A percentile compares a stretch with the other conserved stretches of the same genome.
These are phyloP conservation scores for Neurospora sp. DNA, from an alignment of 495 filamentous ascomycete species.

Conservation along the genomic window DNA sequence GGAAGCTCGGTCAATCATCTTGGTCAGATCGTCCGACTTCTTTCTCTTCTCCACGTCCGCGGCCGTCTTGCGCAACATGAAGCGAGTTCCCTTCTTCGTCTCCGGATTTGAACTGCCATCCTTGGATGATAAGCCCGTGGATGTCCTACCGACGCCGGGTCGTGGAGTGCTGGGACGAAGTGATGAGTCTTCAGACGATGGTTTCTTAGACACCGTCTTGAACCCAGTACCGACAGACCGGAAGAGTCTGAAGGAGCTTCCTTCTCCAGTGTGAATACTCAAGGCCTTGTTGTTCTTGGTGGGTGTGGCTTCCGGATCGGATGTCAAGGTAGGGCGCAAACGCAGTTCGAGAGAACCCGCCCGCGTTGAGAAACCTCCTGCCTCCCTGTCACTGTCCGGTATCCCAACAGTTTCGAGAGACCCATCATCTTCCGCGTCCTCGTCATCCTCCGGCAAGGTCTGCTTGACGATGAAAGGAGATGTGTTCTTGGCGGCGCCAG, in stretches of 20 bases:
- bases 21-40: slow-evolving; percentile 82
- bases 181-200: slow-evolving; percentile 49
- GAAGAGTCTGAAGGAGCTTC: slow-evolving; percentile 45
- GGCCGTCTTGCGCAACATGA: slow-evolving; percentile 27
- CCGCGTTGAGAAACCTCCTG: slow-evolving; percentile 36
- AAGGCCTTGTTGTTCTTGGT: slow-evolving; percentile 40
- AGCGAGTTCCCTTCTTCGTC: slow-evolving; percentile 40
- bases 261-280: slow-evolving; percentile 38
- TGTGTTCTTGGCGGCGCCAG: slow-evolving; percentile 39
- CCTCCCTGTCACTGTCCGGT: slow-evolving; percentile 24
- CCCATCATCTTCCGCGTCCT: slow-evolving; percentile 38
- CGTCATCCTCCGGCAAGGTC: slow-evolving; percentile 56
- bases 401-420: slow-evolving; percentile 14
- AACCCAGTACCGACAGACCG: slow-evolving; percentile 26
- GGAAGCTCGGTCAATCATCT: slow-evolving; percentile 92
- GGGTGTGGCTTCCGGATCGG: slow-evolving; percentile 38
- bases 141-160: slow-evolving; percentile 41
- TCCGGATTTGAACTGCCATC: slow-evolving; percentile 33
- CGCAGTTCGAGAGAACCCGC: slow-evolving; percentile 65
- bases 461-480: slow-evolving; percentile 80
- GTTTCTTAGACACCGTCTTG: slow-evolving; percentile 45
- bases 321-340: slow-evolving; percentile 64
- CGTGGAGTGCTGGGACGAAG: slow-evolving; percentile 38
- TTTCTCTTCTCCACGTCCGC: slow-evolving; percentile 33
- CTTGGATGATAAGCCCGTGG: slow-evolving; percentile 35